Percentiles rank a stretch among this genome's conserved stretches.
phyloP scores from a whole-genome alignment of 202 grass and related monocot genomes.

The Dendrocalamus latiflorus region DNA sequence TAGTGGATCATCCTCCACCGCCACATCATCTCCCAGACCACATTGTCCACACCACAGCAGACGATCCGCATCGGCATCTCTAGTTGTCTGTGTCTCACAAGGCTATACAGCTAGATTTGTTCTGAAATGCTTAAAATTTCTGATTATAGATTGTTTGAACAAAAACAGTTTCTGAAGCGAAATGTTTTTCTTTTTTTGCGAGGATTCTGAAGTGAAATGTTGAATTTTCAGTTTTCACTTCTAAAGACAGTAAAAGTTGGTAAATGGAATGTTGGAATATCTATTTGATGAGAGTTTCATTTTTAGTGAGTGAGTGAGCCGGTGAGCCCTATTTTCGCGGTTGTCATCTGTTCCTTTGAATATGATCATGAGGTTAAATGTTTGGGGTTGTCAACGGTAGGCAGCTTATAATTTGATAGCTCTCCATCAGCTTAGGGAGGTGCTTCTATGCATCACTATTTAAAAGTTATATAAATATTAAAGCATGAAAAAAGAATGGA shows the following conservation, averaged over 20 bases:
- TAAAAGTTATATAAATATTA: no score
- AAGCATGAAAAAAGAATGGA: no score
- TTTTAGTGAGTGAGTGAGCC: background rate
- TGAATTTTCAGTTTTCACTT: background rate
- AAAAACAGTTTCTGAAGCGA: background rate
- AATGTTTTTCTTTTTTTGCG: background rate
- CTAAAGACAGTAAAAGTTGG: background rate
- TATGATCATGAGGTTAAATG: background rate
- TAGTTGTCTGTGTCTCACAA: background rate
- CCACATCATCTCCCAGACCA: background rate
- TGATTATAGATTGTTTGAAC: background rate
- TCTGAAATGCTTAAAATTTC: background rate
- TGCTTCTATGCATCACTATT: no score
- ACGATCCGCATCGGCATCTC: background rate
- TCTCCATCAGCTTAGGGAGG: background rate
- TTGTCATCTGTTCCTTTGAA: background rate
- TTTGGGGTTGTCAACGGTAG: background rate
- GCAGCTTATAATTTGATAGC: no score
- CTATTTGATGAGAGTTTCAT: background rate
- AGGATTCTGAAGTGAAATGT: background rate
- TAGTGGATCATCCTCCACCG: background rate
- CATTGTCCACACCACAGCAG: background rate
- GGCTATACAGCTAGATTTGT: constrained; percentile 1
- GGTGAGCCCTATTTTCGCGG: background rate
- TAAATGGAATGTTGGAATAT: background rate